Percentiles rank a stretch among this genome's conserved stretches.
Evolutionary conservation across 2,329 filamentous ascomycete genomes (phyloP).

Genomic region (Coleophoma eucalyptorum): DNA sequence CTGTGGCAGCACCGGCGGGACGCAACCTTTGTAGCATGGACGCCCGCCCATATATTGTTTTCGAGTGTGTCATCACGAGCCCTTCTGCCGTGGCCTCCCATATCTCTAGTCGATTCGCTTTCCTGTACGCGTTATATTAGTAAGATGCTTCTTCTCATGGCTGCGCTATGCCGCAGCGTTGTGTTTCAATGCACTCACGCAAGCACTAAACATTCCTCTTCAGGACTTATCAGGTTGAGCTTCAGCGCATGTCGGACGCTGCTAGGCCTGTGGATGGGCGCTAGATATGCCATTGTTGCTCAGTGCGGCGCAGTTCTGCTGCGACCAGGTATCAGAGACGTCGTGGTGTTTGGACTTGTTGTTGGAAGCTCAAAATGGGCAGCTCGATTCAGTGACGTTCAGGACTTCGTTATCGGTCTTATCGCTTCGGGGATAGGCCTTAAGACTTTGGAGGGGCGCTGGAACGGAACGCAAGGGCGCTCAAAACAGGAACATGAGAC

Average conservation of each 20-base stretch:
- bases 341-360: not conserved
- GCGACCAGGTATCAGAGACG: not conserved
- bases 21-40: conserved; percentile 79
- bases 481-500: too few relatives aligned
- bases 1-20: conserved; percentile 68
- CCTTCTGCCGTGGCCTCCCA: conserved; percentile 66
- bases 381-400: not conserved
- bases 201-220: conserved; percentile 79
- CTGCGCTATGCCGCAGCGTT: conserved; percentile 4
- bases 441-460: not conserved
- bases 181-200: conserved; percentile 57
- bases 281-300: conserved; percentile 79
- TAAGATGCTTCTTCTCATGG: not conserved
- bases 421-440: not conserved
- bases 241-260: conserved; percentile 87
- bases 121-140: conserved; percentile 42
- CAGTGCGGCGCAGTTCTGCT: not conserved
- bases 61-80: conserved; percentile 62
- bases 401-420: conserved; percentile 1
- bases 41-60: conserved; percentile 79
- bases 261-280: conserved; percentile 87
- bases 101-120: conserved; percentile 82
- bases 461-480: too few relatives aligned
- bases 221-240: conserved; percentile 67
- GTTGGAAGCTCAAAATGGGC: not conserved